Conservation (phyloP, 345 rosid species). For the Eutrema yunnanense region DNA sequence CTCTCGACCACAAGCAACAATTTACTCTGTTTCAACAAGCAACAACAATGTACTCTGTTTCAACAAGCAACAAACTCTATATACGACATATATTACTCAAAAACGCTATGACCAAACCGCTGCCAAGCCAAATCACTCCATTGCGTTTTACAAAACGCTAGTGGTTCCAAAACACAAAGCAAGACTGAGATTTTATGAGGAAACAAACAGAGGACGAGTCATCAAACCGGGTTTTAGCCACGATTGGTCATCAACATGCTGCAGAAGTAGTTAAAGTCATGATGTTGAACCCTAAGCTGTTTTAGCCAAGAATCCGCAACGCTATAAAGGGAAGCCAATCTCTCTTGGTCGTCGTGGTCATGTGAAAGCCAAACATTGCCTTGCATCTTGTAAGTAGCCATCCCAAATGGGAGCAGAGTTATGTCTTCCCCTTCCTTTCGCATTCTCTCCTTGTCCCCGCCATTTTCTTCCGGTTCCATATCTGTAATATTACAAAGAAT, state of each 20-base stretch:
- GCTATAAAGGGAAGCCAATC: slow-evolving; percentile 66
- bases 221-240: slow-evolving; percentile 40
- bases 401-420: slow-evolving; percentile 63
- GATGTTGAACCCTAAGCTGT: slow-evolving; percentile 93
- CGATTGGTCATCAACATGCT: slow-evolving; percentile 40
- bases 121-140: neutral
- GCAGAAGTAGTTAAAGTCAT: slow-evolving; percentile 84
- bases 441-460: slow-evolving; percentile 37
- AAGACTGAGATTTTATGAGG: neutral
- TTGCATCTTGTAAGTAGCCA: slow-evolving; percentile 98
- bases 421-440: slow-evolving; percentile 59
- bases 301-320: slow-evolving; percentile 99
- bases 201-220: neutral
- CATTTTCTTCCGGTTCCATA: slow-evolving; percentile 56
- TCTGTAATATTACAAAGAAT: neutral
- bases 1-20: slow-evolving; percentile 3
- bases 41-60: slow-evolving; percentile 19
- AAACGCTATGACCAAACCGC: slow-evolving; percentile 21
- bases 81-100: slow-evolving; percentile 23
- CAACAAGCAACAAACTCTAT: slow-evolving; percentile 28
- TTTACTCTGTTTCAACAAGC: slow-evolving; percentile 18
- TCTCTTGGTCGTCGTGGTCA: slow-evolving; percentile 69
- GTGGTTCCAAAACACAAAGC: neutral
- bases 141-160: slow-evolving; percentile 10
- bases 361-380: slow-evolving; percentile 83